These are phyloP conservation scores for Paragyromitra xinjiangensis DNA, from an alignment of 495 filamentous ascomycete species.

Conservation along the genomic window DNA sequence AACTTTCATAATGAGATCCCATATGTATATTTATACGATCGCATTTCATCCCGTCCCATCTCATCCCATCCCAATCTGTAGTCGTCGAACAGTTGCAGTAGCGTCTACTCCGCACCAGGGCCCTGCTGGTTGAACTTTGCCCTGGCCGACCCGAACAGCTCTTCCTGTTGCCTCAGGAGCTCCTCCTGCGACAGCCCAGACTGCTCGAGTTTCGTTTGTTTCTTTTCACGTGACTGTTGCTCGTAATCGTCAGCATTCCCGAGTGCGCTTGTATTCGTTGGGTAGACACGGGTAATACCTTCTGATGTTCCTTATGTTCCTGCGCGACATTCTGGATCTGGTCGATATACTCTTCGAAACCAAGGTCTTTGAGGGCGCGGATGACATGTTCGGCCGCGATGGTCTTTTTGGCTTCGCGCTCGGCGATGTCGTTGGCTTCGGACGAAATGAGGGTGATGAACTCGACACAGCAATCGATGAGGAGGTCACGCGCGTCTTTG, in stretches of 20 bases:
- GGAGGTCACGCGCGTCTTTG: conserved; percentile 90
- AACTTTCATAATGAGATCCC: conserved; percentile 9
- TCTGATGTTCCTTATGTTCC: conserved; percentile 90
- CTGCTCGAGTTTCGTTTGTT: conserved; percentile 93
- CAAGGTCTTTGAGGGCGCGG: conserved; percentile 86
- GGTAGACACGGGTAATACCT: conserved; percentile 65
- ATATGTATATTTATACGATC: conserved; percentile 14
- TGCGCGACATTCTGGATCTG: conserved; percentile 86
- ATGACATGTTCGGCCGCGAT: conserved; percentile 97
- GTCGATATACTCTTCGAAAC: conserved; percentile 87
- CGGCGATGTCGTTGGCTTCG: conserved; percentile 97
- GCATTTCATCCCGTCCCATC: conserved; percentile 6
- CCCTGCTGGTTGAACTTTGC: conserved; percentile 71
- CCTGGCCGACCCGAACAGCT: conserved; percentile 84
- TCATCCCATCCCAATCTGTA: not conserved
- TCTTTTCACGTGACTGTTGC: conserved; percentile 87
- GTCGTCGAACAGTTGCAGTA: not conserved
- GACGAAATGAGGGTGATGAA: conserved; percentile 98
- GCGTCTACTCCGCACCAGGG: conserved; percentile 44
- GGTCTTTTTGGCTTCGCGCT: conserved; percentile 98
- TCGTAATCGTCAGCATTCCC: conserved; percentile 49
- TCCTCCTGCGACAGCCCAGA: conserved; percentile 90
- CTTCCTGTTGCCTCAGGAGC: conserved; percentile 84
- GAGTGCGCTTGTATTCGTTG: conserved; percentile 41
- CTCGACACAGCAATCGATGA: conserved; percentile 99